Percentiles rank a stretch among this genome's conserved stretches.
Conservation (phyloP, 2,329 filamentous ascomycete genomes). For the Didymosphaeria variabile region DNA sequence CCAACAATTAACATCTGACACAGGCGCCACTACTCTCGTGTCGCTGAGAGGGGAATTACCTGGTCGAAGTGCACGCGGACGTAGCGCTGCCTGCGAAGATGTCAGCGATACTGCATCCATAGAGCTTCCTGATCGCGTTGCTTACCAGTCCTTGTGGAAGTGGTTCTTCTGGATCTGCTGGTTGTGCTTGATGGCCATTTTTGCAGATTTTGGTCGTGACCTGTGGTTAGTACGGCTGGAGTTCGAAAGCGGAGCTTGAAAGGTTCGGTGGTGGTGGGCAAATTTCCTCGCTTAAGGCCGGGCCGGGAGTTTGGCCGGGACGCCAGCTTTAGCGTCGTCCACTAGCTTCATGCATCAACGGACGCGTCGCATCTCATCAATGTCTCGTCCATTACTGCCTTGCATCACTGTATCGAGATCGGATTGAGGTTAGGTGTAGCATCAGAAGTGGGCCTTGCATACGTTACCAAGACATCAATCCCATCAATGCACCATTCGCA, state of each 20-base stretch:
- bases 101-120: not conserved
- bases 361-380: too few species aligned
- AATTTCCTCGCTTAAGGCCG: constrained; percentile 30
- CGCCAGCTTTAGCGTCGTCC: constrained; percentile 15
- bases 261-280: constrained; percentile 21
- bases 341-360: too few species aligned
- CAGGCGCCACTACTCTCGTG: constrained; percentile 64
- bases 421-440: too few species aligned
- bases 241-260: constrained; percentile 24
- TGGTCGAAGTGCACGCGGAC: constrained; percentile 99
- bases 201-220: constrained; percentile 33
- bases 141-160: constrained; percentile 68
- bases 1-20: constrained; percentile 46
- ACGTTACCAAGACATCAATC: too few species aligned
- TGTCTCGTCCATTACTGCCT: too few species aligned
- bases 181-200: constrained; percentile 98
- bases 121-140: not conserved
- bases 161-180: constrained; percentile 96
- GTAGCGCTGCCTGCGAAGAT: constrained; percentile 75
- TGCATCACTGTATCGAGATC: too few species aligned
- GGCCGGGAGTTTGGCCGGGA: constrained; percentile 24
- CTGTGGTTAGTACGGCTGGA: constrained; percentile 43
- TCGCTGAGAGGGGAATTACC: constrained; percentile 72
- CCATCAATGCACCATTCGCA: not conserved
- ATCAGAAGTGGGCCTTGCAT: too few species aligned